Conservation (phyloP, 306 rosid species). For the Quercus mongolica region DNA sequence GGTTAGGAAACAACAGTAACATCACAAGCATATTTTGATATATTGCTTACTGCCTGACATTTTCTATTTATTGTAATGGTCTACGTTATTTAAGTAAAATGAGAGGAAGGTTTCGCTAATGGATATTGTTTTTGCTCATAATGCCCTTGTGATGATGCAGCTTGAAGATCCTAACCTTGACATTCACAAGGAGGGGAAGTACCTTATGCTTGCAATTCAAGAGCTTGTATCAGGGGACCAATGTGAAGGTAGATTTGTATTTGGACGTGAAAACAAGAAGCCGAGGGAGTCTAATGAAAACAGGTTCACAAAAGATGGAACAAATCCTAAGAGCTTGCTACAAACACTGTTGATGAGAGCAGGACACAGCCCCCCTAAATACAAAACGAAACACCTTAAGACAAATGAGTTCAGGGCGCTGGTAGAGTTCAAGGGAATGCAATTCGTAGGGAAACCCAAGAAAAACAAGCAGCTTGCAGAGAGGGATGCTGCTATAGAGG, state of each 20-base stretch:
- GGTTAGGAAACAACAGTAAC: conserved; percentile 43
- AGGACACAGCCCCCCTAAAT: conserved; percentile 92
- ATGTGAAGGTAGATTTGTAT: conserved; percentile 95
- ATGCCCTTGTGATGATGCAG: conserved; percentile 42
- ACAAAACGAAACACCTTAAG: conserved; percentile 93
- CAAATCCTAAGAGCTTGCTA: conserved; percentile 86
- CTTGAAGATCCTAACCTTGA: conserved; percentile 80
- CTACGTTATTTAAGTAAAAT: not conserved
- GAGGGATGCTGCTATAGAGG: conserved; percentile 94
- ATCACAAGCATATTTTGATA: conserved; percentile 4
- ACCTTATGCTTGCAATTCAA: conserved; percentile 76
- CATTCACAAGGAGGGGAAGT: conserved; percentile 88
- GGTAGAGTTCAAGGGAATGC: conserved; percentile 98
- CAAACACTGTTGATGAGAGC: conserved; percentile 95
- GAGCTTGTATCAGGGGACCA: conserved; percentile 87
- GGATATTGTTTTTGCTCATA: conserved; percentile 2
- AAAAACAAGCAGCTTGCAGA: conserved; percentile 95
- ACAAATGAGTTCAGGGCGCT: conserved; percentile 91
- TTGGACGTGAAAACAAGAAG: conserved; percentile 79
- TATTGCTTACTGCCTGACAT: conserved; percentile 7
- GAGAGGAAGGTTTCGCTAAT: not conserved
- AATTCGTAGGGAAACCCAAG: conserved; percentile 92
- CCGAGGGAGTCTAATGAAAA: conserved; percentile 46
- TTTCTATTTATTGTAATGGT: not conserved
- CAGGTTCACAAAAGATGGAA: conserved; percentile 81